Conservation (phyloP, 371 early-diverging fungal genomes). For the Apophysomyces variabilis region DNA sequence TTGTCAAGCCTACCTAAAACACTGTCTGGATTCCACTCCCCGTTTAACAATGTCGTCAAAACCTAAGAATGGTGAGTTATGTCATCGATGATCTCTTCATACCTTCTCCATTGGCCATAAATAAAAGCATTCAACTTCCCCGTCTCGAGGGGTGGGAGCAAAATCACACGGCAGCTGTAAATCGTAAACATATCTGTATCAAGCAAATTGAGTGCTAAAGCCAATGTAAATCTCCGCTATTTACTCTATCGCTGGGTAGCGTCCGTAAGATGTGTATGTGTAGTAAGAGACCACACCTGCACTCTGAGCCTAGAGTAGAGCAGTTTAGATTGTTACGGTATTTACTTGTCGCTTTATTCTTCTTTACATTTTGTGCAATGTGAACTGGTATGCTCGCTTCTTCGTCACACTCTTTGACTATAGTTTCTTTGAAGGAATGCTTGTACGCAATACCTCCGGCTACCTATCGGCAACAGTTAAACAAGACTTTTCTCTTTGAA, state of each 20-base stretch:
- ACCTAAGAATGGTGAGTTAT: conserved; percentile 32
- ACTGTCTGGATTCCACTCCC: conserved; percentile 90
- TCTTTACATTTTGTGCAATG: conserved; percentile 51
- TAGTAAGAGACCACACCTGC: conserved; percentile 79
- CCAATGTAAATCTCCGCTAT: background rate
- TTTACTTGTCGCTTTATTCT: background rate
- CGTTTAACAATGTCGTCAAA: conserved; percentile 52
- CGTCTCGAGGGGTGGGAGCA: conserved; percentile 79
- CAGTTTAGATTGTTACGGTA: background rate
- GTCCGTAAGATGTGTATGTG: conserved; percentile 53
- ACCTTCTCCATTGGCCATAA: conserved; percentile 77
- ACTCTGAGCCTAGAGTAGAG: conserved; percentile 42
- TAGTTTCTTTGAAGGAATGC: conserved; percentile 62
- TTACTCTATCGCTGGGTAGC: conserved; percentile 78
- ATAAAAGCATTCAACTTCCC: conserved; percentile 88
- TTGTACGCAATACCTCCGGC: conserved; percentile 87
- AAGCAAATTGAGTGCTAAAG: background rate
- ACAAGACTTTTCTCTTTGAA: background rate
- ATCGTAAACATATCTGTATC: conserved; percentile 78
- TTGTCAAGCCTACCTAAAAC: conserved; percentile 51
- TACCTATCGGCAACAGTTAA: conserved; percentile 32
- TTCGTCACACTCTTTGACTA: conserved; percentile 90
- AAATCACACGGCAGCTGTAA: conserved; percentile 70
- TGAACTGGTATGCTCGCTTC: conserved; percentile 78
- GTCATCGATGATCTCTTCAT: background rate